These are phyloP conservation scores for Actinomucor elegans DNA, from an alignment of 371 early-diverging fungal genomes.

Conservation along the genomic window DNA sequence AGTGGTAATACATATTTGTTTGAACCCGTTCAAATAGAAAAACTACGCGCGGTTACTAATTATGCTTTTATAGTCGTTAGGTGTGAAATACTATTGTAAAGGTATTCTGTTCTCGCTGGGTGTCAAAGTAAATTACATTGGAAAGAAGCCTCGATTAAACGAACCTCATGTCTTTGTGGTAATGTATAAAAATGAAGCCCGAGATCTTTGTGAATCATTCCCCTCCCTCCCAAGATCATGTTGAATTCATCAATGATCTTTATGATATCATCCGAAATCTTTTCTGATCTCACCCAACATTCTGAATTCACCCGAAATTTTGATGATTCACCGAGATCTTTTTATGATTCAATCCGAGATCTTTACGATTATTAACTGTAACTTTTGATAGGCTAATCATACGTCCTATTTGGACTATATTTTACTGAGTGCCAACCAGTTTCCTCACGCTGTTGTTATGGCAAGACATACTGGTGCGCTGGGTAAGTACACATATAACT, in stretches of 20 bases:
- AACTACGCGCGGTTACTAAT: not conserved
- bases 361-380: not conserved
- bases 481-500: conserved; percentile 16
- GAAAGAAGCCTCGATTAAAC: conserved; percentile 56
- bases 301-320: too few relatives aligned
- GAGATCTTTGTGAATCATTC: not conserved
- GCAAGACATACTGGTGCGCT: conserved; percentile 60
- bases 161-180: conserved; percentile 71
- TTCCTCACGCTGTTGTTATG: conserved; percentile 78
- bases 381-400: conserved; percentile 61
- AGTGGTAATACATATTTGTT: conserved; percentile 24
- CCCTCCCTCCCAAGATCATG: too few relatives aligned
- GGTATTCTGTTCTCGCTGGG: conserved; percentile 64
- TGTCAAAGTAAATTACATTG: conserved; percentile 58
- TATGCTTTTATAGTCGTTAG: conserved; percentile 35
- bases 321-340: too few relatives aligned
- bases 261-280: not conserved
- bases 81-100: conserved; percentile 64
- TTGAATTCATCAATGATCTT: too few relatives aligned
- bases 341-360: too few relatives aligned
- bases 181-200: not conserved
- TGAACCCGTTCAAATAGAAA: not conserved
- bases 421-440: conserved; percentile 68
- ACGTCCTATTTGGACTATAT: conserved; percentile 85
- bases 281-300: too few relatives aligned